Conservation (phyloP, 1,139 yeast species). For the Candida buenavistaensis region DNA sequence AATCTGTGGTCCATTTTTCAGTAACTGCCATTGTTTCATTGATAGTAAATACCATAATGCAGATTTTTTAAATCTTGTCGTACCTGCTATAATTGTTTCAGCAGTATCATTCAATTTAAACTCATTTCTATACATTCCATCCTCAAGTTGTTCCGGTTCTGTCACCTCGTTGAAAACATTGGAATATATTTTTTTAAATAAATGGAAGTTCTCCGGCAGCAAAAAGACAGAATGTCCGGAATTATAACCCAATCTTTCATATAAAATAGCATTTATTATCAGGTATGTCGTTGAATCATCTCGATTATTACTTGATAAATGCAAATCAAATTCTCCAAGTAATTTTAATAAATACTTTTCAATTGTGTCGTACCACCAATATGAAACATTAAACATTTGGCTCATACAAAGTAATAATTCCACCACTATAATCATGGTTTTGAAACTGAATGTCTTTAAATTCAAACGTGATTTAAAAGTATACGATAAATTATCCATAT, state of each 20-base stretch:
- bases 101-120: constrained; percentile 36
- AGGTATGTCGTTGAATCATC: neutral
- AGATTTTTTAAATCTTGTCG: constrained; percentile 68
- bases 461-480: constrained; percentile 60
- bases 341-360: constrained; percentile 45
- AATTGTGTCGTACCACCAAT: constrained; percentile 52
- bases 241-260: constrained; percentile 42
- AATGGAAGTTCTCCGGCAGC: constrained; percentile 16
- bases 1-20: constrained; percentile 29
- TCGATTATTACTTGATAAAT: constrained; percentile 29
- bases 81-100: constrained; percentile 44
- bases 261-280: constrained; percentile 39
- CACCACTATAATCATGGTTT: constrained; percentile 42
- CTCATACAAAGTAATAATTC: constrained; percentile 57
- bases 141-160: constrained; percentile 19
- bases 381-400: constrained; percentile 35
- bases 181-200: constrained; percentile 16
- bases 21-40: constrained; percentile 65
- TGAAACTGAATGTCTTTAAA: constrained; percentile 60
- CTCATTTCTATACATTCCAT: constrained; percentile 38
- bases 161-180: constrained; percentile 10
- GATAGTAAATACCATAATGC: constrained; percentile 79
- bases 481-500: constrained; percentile 59
- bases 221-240: constrained; percentile 31
- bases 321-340: constrained; percentile 40